Base-by-base conservation (phyloP, 2,329 filamentous ascomycete species). In the Diaporthe batatas region DNA sequence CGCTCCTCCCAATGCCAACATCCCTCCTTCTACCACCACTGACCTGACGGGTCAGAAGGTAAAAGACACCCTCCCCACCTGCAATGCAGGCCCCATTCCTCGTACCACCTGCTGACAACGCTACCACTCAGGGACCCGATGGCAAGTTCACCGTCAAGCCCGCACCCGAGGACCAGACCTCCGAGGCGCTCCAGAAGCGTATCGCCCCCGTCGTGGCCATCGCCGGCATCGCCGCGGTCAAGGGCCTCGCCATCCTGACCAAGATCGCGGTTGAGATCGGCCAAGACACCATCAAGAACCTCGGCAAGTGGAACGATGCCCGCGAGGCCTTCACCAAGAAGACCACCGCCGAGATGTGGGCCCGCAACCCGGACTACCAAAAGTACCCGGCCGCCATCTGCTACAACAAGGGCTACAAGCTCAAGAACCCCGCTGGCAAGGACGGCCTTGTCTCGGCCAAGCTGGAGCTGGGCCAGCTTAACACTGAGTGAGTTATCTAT, bases 161-260 rank as follows among this genome's bases (percentile, higher is more conserved):
- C 1, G 73, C 70, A 5, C 73, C 73, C 18, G 70, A 72, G 34
- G 70, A 67, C 10, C 55, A 72, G 6, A 49, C 54, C 21, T 64
- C 70, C 6, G 54, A 70, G 39, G 51, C 57, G 12, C 29, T 72
- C 21, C 70, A 72, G 51, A 72, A 70, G 73, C 73, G 73, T 32
- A 34, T 34, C 12, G 68, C 39, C 12, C 70, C 73, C 0, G 49
- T 68, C 29, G 76, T 82, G 78, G 69, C 81, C 79, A 65, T 70
- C 8, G 42, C 42, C 16, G 68, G 47, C 49, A 55, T 71, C 47
- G 67, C 64, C 39, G 51, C 64, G 16, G 34, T 70, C 57, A 65
- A 67, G 39, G 73, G 47, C 25, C 47, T 57, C 18, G 65, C 64
- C 16, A 53, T 72, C 18, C 18, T 75, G 34, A 64, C 68, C 58